Percentiles rank a stretch among this genome's conserved stretches.
Evolutionary conservation across 148 eudicot genomes (phyloP).

Genomic region (Diospyros kaki): DNA sequence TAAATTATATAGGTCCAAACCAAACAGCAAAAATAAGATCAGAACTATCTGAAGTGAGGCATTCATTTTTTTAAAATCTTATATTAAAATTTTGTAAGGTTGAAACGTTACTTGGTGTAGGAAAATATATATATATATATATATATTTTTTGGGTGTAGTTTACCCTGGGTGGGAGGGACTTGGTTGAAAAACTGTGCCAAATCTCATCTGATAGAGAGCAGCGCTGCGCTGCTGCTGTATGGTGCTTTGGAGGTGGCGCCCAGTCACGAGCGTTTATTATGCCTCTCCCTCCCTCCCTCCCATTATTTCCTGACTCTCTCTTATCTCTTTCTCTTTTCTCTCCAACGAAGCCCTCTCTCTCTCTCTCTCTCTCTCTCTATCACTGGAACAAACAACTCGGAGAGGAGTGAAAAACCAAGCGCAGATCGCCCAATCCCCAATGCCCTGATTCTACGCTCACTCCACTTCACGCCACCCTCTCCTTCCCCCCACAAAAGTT

Average conservation of each 20-base stretch:
- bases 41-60: too few species aligned
- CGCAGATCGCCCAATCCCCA: constrained; percentile 22
- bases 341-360: not conserved
- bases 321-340: constrained; percentile 5
- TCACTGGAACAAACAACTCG: not conserved
- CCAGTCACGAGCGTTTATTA: constrained; percentile 8
- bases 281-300: not conserved
- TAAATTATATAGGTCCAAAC: too few species aligned
- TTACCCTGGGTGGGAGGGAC: too few species aligned
- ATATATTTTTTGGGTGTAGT: too few species aligned
- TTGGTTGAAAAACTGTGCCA: too few species aligned
- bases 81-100: too few species aligned
- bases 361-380: constrained; percentile 7
- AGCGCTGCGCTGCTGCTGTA: not conserved
- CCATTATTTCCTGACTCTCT: not conserved
- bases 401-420: constrained; percentile 21
- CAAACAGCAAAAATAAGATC: too few species aligned
- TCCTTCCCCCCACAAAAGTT: not conserved
- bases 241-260: constrained; percentile 2
- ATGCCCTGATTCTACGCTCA: constrained; percentile 16
- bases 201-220: too few species aligned
- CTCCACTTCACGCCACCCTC: not conserved
- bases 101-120: too few species aligned
- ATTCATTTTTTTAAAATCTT: too few species aligned
- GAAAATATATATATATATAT: too few species aligned